Base-by-base conservation (phyloP, 139 green algal genomes). In the Coelastrella sp. region DNA sequence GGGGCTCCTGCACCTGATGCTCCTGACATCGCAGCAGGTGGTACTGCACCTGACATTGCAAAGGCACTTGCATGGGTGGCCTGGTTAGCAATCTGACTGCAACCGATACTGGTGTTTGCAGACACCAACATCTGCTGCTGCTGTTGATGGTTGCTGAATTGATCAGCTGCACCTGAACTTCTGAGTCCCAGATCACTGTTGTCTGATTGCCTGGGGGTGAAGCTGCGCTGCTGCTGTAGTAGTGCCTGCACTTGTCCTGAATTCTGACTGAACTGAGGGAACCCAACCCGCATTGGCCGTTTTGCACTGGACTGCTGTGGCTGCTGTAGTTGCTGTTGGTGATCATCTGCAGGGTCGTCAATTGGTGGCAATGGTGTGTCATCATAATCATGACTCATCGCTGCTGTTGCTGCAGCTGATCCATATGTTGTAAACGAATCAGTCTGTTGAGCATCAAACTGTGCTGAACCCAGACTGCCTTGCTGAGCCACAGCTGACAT, bases 241-340 rank as follows among this genome's bases (percentile, higher is more conserved):
- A 9, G 11, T 23, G 11, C 45, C 45, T 57, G 45, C 45, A 57
- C 11, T 57, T 57, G 11, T 57, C 45, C 45, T 57, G 11, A 23
- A 13, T 57, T 57, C 15, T 9, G 45, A 57, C 45, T 57, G 45
- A n/a, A 30, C 64, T 41, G 25, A 38, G n/a, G 27, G 32, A 43
- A 30, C 64, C 23, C 27, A n/a, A 23, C 27, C 3, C 23, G 64
- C 64, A 43, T 73, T 32, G n/a, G 3, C 64, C 23, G 64, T 7
- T n/a, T 40, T 1, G 17, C 23, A 41, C 23, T 11, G 9, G 6
- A 30, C 3, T 43, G 64, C 64, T 41, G 64, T 30, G 64, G 67
- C 67, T 77, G 68, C 68, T 77, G 68, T 40, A 60, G 69, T 41
- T 79, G 69, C 69, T 63, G 69, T 41, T 79, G 69, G 8, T 17